These are phyloP conservation scores for Pyronema omphalodes DNA, from an alignment of 495 filamentous ascomycete genomes.

Conservation along the genomic window DNA sequence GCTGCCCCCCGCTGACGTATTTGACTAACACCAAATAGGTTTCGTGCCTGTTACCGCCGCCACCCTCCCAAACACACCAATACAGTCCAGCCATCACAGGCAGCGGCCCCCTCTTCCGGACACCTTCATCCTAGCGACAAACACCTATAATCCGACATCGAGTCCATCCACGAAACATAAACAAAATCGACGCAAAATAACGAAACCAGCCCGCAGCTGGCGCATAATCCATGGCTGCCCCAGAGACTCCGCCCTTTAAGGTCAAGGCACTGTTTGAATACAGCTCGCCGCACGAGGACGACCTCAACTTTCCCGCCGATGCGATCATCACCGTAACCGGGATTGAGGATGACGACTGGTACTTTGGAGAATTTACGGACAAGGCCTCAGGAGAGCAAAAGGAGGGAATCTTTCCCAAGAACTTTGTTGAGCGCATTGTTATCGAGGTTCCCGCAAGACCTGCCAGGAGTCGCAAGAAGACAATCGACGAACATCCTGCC, in stretches of 20 bases:
- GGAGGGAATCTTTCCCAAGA: constrained; percentile 87
- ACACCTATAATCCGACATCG: background rate
- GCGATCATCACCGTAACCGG: constrained; percentile 89
- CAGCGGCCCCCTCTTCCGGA: background rate
- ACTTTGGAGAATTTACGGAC: constrained; percentile 75
- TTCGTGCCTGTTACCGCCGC: background rate
- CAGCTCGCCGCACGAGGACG: constrained; percentile 74
- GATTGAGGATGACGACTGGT: constrained; percentile 88
- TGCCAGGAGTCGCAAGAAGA: constrained; percentile 61
- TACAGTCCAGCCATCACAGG: constrained; percentile 4
- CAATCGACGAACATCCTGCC: constrained; percentile 18
- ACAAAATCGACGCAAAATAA: background rate
- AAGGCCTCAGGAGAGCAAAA: constrained; percentile 43
- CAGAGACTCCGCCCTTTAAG: constrained; percentile 57
- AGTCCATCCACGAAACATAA: background rate
- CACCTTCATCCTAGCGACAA: background rate
- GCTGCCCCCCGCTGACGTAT: constrained; percentile 16
- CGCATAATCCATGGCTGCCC: constrained; percentile 14
- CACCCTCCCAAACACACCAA: background rate
- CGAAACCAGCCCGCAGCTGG: background rate
- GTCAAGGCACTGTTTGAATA: constrained; percentile 94
- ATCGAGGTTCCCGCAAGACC: constrained; percentile 80
- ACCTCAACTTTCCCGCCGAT: constrained; percentile 67
- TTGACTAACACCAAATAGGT: constrained; percentile 1
- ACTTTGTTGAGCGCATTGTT: constrained; percentile 91